A percentile compares a stretch with the other conserved stretches of the same genome.
Evolutionary conservation across 257 asterid species (phyloP).

Genomic region (Capsicum pubescens): DNA sequence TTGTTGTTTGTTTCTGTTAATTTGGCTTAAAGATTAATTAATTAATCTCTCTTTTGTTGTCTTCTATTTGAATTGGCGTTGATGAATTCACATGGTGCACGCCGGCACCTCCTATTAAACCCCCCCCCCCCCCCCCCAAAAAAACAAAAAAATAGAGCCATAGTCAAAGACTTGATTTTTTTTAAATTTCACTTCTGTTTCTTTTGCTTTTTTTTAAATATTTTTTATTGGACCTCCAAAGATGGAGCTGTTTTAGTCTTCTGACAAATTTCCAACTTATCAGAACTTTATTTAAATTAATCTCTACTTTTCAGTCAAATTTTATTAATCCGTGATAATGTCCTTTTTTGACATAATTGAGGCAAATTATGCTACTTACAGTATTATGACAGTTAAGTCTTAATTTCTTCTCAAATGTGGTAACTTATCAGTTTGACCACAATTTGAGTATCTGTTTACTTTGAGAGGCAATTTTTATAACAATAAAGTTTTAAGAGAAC

Average conservation of each 20-base stretch:
- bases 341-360: neutral
- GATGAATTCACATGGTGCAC: neutral
- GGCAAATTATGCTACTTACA: neutral
- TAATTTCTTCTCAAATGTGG: neutral
- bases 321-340: neutral
- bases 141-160: no score
- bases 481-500: no score
- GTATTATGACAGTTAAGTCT: neutral
- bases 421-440: neutral
- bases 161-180: neutral
- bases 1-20: neutral
- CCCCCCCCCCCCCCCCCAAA: no score
- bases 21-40: neutral
- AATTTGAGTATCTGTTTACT: neutral
- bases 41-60: neutral
- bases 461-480: no score
- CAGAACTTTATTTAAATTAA: neutral
- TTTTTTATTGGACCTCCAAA: neutral
- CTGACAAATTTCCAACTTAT: conserved; percentile 10
- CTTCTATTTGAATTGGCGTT: neutral
- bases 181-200: neutral
- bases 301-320: neutral
- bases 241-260: neutral
- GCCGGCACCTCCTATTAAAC: neutral
- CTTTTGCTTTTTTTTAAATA: no score